Evolutionary conservation across 2,329 filamentous ascomycete species (phyloP).

Genomic region (Colletotrichum australisinense): DNA sequence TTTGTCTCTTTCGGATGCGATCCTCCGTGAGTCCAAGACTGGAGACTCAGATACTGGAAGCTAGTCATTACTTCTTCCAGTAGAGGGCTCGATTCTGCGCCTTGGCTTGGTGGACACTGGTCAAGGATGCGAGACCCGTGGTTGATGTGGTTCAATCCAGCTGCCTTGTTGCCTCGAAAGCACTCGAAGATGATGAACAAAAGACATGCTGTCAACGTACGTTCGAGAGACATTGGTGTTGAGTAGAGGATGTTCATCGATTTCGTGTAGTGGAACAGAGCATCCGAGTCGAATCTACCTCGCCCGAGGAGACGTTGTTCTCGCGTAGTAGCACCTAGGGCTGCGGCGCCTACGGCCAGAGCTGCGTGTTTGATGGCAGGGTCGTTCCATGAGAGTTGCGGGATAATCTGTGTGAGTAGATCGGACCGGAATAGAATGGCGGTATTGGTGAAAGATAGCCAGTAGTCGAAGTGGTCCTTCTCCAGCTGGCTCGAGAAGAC

Average conservation of each 20-base stretch:
- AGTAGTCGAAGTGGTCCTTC: constrained; percentile 23
- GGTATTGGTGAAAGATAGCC: neutral
- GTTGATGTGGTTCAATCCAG: constrained; percentile 52
- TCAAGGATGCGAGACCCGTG: constrained; percentile 41
- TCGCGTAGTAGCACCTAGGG: neutral
- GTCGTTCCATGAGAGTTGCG: constrained; percentile 26
- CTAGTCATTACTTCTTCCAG: neutral
- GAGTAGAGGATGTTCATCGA: constrained; percentile 48
- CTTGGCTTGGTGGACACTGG: neutral
- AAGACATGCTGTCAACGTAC: constrained; percentile 48
- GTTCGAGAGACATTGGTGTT: constrained; percentile 46
- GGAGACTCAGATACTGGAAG: constrained; percentile 4
- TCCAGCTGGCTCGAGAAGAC: constrained; percentile 23
- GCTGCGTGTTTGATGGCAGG: constrained; percentile 48
- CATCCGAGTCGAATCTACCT: constrained; percentile 45
- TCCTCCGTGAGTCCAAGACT: constrained; percentile 11
- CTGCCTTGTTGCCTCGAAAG: constrained; percentile 50
- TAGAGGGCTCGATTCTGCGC: neutral
- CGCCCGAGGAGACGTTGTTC: constrained; percentile 13
- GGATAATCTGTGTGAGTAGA: constrained; percentile 29
- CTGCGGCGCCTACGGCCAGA: constrained; percentile 51
- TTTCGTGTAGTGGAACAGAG: constrained; percentile 53
- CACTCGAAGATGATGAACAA: constrained; percentile 55
- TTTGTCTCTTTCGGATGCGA: neutral
- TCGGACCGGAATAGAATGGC: constrained; percentile 7